Base-by-base conservation (phyloP, 176 grass and related monocot species). In the Eragrostis curvula region DNA sequence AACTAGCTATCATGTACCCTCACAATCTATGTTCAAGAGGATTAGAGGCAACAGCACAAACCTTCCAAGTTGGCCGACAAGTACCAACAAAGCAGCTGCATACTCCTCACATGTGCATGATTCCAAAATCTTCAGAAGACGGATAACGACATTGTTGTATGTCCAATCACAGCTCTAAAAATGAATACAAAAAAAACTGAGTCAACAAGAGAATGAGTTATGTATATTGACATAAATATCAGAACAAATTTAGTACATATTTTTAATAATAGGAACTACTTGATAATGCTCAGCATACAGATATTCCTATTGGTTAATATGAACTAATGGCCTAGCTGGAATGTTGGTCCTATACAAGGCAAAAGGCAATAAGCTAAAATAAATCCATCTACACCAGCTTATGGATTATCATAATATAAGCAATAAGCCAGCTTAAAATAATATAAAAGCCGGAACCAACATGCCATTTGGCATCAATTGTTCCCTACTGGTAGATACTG, bases 61-160 rank as follows among this genome's bases (percentile, higher is more conserved):
- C 96, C 96, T 98, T 84, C 92, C 88, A 25, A 98, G 91, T 58
- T 98, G 93, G 45, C 93, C 86, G 39, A 95, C 11, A 36, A 98
- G 83, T 43, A 98, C 91, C 60, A 98, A 83, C 74, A 93, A 50
- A 70, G 90, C 86, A 81, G 92, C 79, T 80, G 88, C 88, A 79
- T 86, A 90, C 29, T 86, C 93, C 48, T 90, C 85, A 86, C 89
- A 85, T 50, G 27, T 83, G 77, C 86, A 98, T 0, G 71, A 87
- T 66, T 96, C 87, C 66, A 91, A 51, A 66, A 93, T 93, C 63
- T 89, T 72, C 23, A 91, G 58, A 82, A 98, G 88, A 73, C 76
- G 89, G 41, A 69, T 41, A 66, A 92, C 46, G 46, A 96, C 72
- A 74, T 91, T 93, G 41, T 74, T 84, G 87, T 88, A 93, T 73